Evolutionary conservation across 1,139 yeast genomes (phyloP).

Genomic region (Geotrichum bryndzae): DNA sequence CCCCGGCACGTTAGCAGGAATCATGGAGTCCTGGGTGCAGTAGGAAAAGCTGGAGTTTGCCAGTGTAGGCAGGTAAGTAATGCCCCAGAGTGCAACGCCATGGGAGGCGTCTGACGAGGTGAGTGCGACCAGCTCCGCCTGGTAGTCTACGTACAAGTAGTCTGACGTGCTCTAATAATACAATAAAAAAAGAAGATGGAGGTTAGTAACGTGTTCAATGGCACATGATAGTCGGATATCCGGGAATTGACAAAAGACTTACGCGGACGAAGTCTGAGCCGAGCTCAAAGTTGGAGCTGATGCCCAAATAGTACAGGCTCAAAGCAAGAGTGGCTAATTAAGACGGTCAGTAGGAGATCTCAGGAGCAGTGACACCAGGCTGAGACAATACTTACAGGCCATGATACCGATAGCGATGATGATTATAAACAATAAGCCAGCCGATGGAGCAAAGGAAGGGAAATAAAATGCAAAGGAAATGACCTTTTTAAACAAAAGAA

Average conservation of each 20-base stretch:
- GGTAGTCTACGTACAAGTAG: slow-evolving; percentile 9
- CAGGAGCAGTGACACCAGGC: background rate
- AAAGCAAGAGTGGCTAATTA: slow-evolving; percentile 8
- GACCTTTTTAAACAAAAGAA: background rate
- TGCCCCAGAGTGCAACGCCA: slow-evolving; percentile 17
- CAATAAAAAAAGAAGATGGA: background rate
- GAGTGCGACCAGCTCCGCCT: slow-evolving; percentile 6
- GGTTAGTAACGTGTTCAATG: background rate
- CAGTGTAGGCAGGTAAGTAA: slow-evolving; percentile 15
- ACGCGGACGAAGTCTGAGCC: slow-evolving; percentile 16
- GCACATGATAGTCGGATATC: background rate
- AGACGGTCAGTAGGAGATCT: background rate
- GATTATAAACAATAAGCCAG: background rate
- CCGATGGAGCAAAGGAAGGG: background rate
- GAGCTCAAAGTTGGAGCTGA: slow-evolving; percentile 10
- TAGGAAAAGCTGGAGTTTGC: background rate
- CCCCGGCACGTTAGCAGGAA: slow-evolving; percentile 8
- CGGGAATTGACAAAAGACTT: background rate
- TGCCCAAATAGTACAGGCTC: slow-evolving; percentile 17
- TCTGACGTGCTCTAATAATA: slow-evolving; percentile 1
- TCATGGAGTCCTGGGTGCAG: slow-evolving; percentile 9
- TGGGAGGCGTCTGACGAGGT: slow-evolving; percentile 5
- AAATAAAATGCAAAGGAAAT: background rate
- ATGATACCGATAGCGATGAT: background rate
- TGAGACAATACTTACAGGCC: background rate